Conservation (phyloP, 306 rosid genomes). For the Ziziphus jujuba region DNA sequence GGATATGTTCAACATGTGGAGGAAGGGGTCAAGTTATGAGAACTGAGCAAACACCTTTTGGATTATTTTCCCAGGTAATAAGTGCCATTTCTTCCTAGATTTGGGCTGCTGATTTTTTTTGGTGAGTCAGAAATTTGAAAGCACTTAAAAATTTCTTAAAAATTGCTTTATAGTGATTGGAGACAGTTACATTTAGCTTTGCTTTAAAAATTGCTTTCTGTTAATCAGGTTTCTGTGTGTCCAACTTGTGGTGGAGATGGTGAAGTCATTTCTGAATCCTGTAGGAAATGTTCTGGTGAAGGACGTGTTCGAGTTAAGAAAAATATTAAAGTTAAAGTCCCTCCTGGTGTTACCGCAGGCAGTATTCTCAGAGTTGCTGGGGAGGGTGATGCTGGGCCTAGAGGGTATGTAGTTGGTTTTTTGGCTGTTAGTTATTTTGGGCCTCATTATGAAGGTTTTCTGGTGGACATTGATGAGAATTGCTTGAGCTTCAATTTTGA, state of each 20-base stretch:
- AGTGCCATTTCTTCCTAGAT: not conserved
- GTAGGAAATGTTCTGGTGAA: conserved; percentile 87
- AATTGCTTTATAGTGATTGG: no score
- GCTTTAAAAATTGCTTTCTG: not conserved
- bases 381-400: conserved; percentile 94
- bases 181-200: no score
- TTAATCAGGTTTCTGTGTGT: conserved; percentile 82
- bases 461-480: not conserved
- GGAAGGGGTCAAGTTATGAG: conserved; percentile 99
- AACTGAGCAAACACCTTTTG: conserved; percentile 99
- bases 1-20: conserved; percentile 95
- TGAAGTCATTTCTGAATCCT: conserved; percentile 84
- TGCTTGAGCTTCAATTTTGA: no score
- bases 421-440: conserved; percentile 6
- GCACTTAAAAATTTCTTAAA: no score
- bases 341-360: conserved; percentile 89
- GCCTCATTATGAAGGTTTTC: conserved; percentile 17
- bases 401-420: conserved; percentile 65
- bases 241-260: conserved; percentile 93
- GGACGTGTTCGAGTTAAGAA: conserved; percentile 82
- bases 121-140: not conserved
- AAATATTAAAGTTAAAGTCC: conserved; percentile 86
- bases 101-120: no score
- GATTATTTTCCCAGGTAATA: conserved; percentile 93
- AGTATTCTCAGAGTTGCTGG: conserved; percentile 91